Conservation (phyloP, 352 stramenopile genomes). For the Globisporangium camurandrum region DNA sequence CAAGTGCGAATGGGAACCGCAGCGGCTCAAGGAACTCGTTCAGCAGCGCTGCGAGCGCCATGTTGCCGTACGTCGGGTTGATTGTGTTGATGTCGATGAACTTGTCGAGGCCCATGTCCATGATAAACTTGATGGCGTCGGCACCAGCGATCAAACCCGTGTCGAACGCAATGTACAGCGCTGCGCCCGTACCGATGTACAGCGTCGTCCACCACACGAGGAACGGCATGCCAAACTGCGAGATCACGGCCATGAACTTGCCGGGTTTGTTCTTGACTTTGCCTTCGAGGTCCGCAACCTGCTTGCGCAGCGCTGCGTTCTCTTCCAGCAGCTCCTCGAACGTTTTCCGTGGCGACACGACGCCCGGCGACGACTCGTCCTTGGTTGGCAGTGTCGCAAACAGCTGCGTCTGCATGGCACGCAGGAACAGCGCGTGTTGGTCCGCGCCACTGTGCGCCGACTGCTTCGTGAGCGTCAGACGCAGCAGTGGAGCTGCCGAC, state of each 20-base stretch:
- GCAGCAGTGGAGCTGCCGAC: conserved; percentile 7
- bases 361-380: conserved; percentile 21
- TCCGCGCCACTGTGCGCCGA: not conserved
- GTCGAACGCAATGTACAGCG: conserved; percentile 74
- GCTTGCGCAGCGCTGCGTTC: conserved; percentile 66
- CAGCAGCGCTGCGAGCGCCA: conserved; percentile 75
- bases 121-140: conserved; percentile 82
- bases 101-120: conserved; percentile 69
- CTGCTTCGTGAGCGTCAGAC: conserved; percentile 5
- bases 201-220: conserved; percentile 76
- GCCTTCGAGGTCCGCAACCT: conserved; percentile 52
- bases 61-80: conserved; percentile 83
- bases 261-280: conserved; percentile 61
- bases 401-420: conserved; percentile 28
- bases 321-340: conserved; percentile 70
- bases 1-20: conserved; percentile 80
- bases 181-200: conserved; percentile 63
- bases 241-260: conserved; percentile 70
- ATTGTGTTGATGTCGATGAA: conserved; percentile 65
- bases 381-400: conserved; percentile 43
- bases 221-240: conserved; percentile 83
- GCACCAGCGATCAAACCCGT: conserved; percentile 55
- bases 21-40: conserved; percentile 84
- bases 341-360: conserved; percentile 25
- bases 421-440: conserved; percentile 9